These are phyloP conservation scores for Linnemannia schmuckeri DNA, from an alignment of 192 early-diverging fungal genomes.

Conservation along the genomic window DNA sequence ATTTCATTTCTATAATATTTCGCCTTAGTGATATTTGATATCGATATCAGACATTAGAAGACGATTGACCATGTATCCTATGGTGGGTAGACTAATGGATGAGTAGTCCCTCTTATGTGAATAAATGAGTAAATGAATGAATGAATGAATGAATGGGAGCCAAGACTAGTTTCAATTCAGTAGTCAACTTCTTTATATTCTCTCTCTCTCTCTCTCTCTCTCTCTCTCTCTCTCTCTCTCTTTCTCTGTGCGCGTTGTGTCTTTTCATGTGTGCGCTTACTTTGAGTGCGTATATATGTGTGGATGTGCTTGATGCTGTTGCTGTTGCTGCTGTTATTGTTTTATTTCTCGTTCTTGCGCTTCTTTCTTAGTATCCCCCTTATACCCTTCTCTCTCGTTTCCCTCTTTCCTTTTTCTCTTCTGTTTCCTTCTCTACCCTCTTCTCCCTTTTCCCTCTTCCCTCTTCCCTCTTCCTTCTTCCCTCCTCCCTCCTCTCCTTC, in stretches of 20 bases:
- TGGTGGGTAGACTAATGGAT: no score
- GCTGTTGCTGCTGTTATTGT: not conserved
- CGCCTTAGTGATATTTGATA: no score
- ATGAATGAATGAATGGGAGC: not conserved
- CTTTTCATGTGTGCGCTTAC: no score
- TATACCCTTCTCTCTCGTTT: not conserved
- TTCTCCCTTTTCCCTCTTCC: not conserved
- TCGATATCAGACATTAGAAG: no score
- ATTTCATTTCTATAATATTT: no score
- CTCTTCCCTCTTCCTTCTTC: not conserved
- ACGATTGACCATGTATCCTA: not conserved
- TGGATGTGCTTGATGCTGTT: no score
- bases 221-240: no score
- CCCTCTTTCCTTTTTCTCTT: not conserved
- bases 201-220: no score
- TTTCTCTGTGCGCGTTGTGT: no score
- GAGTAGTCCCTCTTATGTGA: not conserved
- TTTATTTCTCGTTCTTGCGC: not conserved
- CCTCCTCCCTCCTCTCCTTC: not conserved
- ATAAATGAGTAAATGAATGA: not conserved
- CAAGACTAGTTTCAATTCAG: no score
- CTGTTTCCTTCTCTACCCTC: conserved; percentile 2
- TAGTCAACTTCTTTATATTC: no score
- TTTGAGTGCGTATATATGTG: no score
- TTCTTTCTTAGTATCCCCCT: not conserved